Evolutionary conservation across 2,329 filamentous ascomycete species (phyloP), one percentile per base, ranked within the genome.

Genomic region (Phyllosticta citriasiana): DNA sequence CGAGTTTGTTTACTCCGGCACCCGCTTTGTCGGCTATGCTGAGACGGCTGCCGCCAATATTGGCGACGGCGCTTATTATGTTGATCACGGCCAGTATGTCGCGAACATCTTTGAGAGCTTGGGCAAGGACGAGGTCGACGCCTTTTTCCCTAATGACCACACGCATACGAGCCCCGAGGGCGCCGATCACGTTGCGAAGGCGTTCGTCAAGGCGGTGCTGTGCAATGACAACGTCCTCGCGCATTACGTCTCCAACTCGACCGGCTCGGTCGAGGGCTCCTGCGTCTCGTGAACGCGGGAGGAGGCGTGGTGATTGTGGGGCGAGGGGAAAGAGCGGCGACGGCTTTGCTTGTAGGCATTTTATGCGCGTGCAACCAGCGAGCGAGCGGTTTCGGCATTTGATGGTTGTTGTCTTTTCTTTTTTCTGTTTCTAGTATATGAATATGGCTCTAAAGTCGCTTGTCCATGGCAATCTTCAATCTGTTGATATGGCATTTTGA

Each of bases 101-200:
- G 82, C 79, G 2, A 76, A 79, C 57, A 65, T 65, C 12, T 66
- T 65, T 25, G 63, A 63, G 33, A 33, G 66, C 8, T 62, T 68
- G 3, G 67, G 67, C 2, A 52, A 62, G 12, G 53, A 63, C 2
- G 24, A 63, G 4, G 67, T 70, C 1, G 55, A 69, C 52, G 62
- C 65, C 1, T 76, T 79, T 64, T 88, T 80, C 64, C 82, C 84
- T 0, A 77, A 77, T 19, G 84, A 86, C 65, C 84, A 87, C 70
- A 87, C 84, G 0, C 85, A 87, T 69, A 86, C 84, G 1, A 80
- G 78, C 57, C 74, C 81, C 0, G 74, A 71, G 27, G 80, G 83
- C 14, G 84, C 85, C 1, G 75, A 82, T 62, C 72, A 80, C 3
- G 80, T 83, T 58, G 78, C 82, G 0, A 75, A 81, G 66, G 79